Evolutionary conservation across 345 rosid genomes (phyloP).

Genomic region (Brassica carinata): DNA sequence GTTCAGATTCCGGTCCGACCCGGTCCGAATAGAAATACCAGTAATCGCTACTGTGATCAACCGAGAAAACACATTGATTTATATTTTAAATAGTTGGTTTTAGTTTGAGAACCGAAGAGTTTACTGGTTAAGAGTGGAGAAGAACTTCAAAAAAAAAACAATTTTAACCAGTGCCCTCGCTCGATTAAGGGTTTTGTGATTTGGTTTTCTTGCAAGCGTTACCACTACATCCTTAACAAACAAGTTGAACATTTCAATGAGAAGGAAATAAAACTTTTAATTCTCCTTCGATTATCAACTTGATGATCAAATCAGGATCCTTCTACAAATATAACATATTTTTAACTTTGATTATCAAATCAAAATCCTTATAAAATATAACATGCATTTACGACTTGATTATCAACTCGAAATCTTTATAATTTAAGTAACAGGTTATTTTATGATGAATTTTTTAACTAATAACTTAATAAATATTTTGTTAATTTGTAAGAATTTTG

Average conservation of each 20-base stretch:
- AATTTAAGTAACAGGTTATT: too few species aligned
- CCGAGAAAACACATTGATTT: constrained; percentile 3
- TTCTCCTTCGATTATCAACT: neutral
- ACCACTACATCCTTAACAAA: too few species aligned
- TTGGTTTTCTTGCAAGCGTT: neutral
- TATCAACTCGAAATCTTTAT: too few species aligned
- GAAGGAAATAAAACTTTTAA: too few species aligned
- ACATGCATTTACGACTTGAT: too few species aligned
- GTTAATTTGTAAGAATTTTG: too few species aligned
- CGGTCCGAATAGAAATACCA: constrained; percentile 4
- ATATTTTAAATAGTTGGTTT: neutral
- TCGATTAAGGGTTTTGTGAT: neutral
- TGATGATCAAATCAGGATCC: neutral
- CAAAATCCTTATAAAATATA: too few species aligned
- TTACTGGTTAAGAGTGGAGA: constrained; percentile 16
- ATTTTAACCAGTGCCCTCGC: neutral
- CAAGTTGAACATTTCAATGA: too few species aligned
- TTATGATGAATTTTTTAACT: too few species aligned
- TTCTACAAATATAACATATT: too few species aligned
- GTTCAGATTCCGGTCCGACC: constrained; percentile 10
- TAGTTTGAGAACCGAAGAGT: constrained; percentile 7
- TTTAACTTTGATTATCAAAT: too few species aligned
- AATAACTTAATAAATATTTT: too few species aligned
- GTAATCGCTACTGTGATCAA: neutral
- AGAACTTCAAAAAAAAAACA: neutral